Evolutionary conservation across 2,329 filamentous ascomycete species (phyloP), one percentile per base, ranked within the genome.

Genomic region (Fulvia fulva): DNA sequence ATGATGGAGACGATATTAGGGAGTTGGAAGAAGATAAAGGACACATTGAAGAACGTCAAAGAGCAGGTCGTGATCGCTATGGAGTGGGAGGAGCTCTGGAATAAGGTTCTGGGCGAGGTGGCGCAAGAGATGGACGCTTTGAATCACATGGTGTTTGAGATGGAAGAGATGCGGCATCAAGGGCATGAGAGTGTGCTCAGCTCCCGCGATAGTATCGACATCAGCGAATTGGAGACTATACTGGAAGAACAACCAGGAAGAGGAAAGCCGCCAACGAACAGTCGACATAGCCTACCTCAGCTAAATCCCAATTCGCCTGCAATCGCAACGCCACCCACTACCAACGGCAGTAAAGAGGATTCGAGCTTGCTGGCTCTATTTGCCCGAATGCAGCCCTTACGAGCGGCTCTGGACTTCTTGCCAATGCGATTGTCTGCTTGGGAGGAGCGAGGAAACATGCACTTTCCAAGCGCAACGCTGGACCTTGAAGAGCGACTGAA

Each of bases 31-130:
- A 86, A 87, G 64, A 93, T 97, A 67, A 89, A 91, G 67, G 80
- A 79, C 44, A 87, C 88, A 1, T 78, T 99, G 52, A 88, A 88
- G 63, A 87, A 77, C 25, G 88, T 96, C 56, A 96, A 96, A 72
- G 84, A 84, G 50, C 93, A 97, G 70, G 93, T 99, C 19, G 94
- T 97, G 74, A 86, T 96, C 58, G 94, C 94, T 49, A 96, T 97
- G 91, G 94, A 99, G 71, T 99, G 93, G 93, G 92, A 97, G 73
- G 92, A 97, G 75, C 80, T 99, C 34, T 97, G 94, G 93, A 91
- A 91, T 67, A 90, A 84, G 63, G 93, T 97, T 2, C 80, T 99
- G 2, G 93, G 92, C 46, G 93, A 97, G 71, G 96, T 97, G 61
- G 90, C 92, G 53, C 86, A 87, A 62, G 94, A 99, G 75, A 87